Evolutionary conservation across 2,329 filamentous ascomycete species (phyloP), one percentile per base, ranked within the genome.

Genomic region (Thielaviopsis punctulata): DNA sequence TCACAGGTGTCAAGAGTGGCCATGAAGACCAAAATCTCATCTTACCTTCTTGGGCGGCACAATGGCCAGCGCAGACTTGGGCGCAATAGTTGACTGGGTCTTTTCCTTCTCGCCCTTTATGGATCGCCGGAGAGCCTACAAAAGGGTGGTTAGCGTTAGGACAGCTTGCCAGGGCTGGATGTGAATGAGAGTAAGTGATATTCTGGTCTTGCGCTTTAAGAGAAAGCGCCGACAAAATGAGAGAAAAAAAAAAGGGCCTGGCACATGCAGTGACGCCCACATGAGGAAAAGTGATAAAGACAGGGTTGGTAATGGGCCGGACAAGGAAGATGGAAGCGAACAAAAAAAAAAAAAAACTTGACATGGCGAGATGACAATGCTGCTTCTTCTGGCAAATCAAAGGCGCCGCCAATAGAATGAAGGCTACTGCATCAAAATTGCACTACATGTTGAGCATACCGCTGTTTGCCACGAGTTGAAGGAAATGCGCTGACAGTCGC

Each of bases 11-110:
- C n/a, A n/a, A n/a, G n/a, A n/a, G n/a, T n/a, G n/a, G n/a, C n/a
- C 25, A 27, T 27, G 30, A 36, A 36, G n/a, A 36, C n/a, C 4
- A 15, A 36, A 36, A n/a, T n/a, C n/a, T 44, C 25, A 44, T 41
- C 45, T 60, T 66, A 93, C 87, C 81, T 94, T 95, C 69, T 94
- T 95, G 1, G 89, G 89, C 51, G 89, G 87, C 23, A 92, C 78
- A 62, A 95, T 94, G 50, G 88, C 87, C 58, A 90, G 78, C 41
- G 86, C 84, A 52, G 88, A 84, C 66, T 95, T 95, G 57, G 84
- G 82, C 15, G 82, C 80, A 59, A 94, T 84, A 53, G 84, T 82
- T 59, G 86, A 75, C 63, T 86, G 83, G 58, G 79, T 75, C 58
- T 79, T 78, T 64, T 82, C 80, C 73, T 88, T 93, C 60, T 93